Evolutionary conservation across 305 asterid genomes (phyloP), one percentile per base, ranked within the genome.

Genomic region (Solanum aculeatissimum): DNA sequence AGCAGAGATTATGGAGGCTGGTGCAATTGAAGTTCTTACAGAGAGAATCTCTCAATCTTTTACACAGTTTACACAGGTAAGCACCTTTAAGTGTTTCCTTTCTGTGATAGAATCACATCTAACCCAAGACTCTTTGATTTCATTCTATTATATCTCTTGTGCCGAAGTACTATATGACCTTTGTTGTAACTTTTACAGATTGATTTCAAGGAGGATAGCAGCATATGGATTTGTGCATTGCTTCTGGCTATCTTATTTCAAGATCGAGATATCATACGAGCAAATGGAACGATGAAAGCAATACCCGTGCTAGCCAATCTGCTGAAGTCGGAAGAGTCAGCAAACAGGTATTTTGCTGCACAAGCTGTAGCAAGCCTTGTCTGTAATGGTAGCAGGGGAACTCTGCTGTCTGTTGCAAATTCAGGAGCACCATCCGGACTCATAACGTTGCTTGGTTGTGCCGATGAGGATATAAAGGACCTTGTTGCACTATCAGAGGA

Each of bases 311-410:
- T 97, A 42, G 94, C 97, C 77, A 97, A 87, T 91, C 90, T 97
- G 90, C 85, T 95, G 85, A 91, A 95, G 92, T 90, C 97, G 55
- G 99, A 95, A 86, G 99, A 95, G 87, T 89, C 93, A 49, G 95
- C 98, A 57, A 92, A 88, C 91, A 91, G 98, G 90, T 97, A 97
- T 88, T 95, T 97, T 89, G 97, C 99, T 68, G 99, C 98, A 75
- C 99, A 97, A 88, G 98, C 95, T 27, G 92, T 94, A 84, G 92
- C 96, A 66, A 97, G 98, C 90, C 99, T 97, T 85, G 99, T 97
- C 84, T 95, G 98, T 87, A 95, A 97, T 42, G 99, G 99, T 75
- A 97, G 97, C 97, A 90, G 99, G 91, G 99, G 99, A 87, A 97
- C 99, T 87, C 99, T 97, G 90, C 94, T 97, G 55, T 97, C 99